phyloP scores from a whole-genome alignment of 148 eudicot genomes.

The Dianthus caryophyllus region DNA sequence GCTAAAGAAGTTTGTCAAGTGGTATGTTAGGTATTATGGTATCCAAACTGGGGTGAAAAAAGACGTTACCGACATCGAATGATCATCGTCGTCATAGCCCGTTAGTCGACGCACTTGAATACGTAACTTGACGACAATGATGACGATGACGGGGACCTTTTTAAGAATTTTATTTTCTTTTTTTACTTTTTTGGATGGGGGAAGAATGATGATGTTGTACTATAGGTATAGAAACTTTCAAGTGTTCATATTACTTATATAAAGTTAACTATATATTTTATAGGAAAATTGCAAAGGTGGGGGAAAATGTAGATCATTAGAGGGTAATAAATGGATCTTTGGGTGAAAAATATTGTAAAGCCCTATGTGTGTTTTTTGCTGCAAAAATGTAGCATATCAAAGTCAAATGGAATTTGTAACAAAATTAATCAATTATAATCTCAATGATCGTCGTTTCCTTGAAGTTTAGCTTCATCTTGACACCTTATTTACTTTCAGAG shows the following conservation, averaged over 20 bases:
- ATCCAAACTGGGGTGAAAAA: conserved; percentile 56
- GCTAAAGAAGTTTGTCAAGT: conserved; percentile 80
- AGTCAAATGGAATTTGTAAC: conserved; percentile 23
- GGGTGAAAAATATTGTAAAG: conserved; percentile 1
- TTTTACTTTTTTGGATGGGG: conserved; percentile 16
- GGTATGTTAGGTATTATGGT: conserved; percentile 89
- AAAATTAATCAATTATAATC: conserved; percentile 9
- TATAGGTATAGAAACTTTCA: conserved; percentile 32
- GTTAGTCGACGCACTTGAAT: no score
- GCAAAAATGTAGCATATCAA: conserved; percentile 20
- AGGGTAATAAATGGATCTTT: conserved; percentile 16
- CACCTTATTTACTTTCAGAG: no score
- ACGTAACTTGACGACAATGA: no score
- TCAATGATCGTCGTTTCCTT: background rate
- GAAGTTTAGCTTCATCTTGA: background rate
- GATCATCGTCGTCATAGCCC: conserved; percentile 8
- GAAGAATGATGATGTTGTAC: conserved; percentile 28
- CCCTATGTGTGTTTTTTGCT: conserved; percentile 10
- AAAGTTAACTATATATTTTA: conserved; percentile 9
- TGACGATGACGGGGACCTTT: conserved; percentile 11
- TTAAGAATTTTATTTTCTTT: background rate
- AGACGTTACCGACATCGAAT: conserved; percentile 30
- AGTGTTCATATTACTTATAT: conserved; percentile 30
- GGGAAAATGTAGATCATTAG: background rate
- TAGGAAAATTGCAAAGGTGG: conserved; percentile 6